Evolutionary conservation across 2,329 filamentous ascomycete species (phyloP).

Genomic region (Pseudogymnoascus sp.): DNA sequence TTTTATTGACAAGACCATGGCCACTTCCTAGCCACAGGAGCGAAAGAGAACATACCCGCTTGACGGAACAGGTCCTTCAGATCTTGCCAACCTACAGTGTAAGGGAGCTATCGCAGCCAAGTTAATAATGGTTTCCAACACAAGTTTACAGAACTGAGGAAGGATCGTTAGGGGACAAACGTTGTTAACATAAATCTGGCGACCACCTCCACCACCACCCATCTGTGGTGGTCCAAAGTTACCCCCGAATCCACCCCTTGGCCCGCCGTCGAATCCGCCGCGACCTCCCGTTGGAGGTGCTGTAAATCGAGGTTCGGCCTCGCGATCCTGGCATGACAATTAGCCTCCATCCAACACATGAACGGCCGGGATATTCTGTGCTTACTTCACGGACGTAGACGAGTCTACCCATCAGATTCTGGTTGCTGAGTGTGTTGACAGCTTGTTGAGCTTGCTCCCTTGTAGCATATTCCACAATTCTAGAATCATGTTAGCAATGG

Average conservation of each 20-base stretch:
- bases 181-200: constrained; percentile 96
- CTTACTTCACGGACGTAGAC: constrained; percentile 96
- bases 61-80: constrained; percentile 97
- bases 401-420: constrained; percentile 95
- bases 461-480: constrained; percentile 99
- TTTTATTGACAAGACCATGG: constrained; percentile 14
- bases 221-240: constrained; percentile 32
- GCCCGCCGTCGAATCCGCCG: constrained; percentile 47
- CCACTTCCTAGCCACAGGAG: constrained; percentile 21
- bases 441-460: constrained; percentile 98
- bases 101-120: constrained; percentile 65
- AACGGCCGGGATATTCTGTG: constrained; percentile 12
- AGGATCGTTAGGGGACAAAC: constrained; percentile 56
- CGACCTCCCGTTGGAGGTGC: constrained; percentile 58
- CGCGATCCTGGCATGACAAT: constrained; percentile 63
- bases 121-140: constrained; percentile 31
- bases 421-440: constrained; percentile 96
- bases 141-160: constrained; percentile 20
- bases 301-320: constrained; percentile 94
- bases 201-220: constrained; percentile 47
- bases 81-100: constrained; percentile 97
- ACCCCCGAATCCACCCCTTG: constrained; percentile 44
- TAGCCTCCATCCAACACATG: constrained; percentile 17
- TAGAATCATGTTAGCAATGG: constrained; percentile 32
- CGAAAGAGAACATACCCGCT: constrained; percentile 62